phyloP scores from a whole-genome alignment of 2,329 filamentous ascomycete genomes.

The Botrytis galanthina region DNA sequence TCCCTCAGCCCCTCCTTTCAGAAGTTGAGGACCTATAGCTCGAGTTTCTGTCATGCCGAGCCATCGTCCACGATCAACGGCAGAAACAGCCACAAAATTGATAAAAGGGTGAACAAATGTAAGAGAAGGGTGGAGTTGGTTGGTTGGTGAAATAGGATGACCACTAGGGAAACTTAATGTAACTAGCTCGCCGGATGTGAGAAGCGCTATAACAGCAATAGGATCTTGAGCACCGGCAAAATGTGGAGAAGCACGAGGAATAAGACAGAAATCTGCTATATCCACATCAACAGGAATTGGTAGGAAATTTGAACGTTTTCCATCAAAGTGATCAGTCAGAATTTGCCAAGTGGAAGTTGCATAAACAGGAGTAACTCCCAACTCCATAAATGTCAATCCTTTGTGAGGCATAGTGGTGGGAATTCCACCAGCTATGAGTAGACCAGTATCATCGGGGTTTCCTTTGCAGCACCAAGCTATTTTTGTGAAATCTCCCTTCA shows the following conservation, averaged over 20 bases:
- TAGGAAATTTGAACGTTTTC: slow-evolving; percentile 69
- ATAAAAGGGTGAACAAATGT: slow-evolving; percentile 90
- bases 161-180: slow-evolving; percentile 92
- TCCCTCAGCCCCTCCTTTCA: slow-evolving; percentile 76
- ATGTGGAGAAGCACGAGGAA: slow-evolving; percentile 80
- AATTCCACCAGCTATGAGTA: slow-evolving; percentile 82
- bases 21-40: slow-evolving; percentile 70
- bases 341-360: slow-evolving; percentile 87
- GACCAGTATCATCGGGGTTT: slow-evolving; percentile 88
- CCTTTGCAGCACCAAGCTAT: slow-evolving; percentile 92
- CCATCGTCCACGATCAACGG: slow-evolving; percentile 78
- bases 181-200: slow-evolving; percentile 84
- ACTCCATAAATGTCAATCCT: slow-evolving; percentile 83
- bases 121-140: slow-evolving; percentile 84
- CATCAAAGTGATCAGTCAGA: slow-evolving; percentile 73
- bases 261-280: slow-evolving; percentile 75
- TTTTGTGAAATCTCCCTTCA: slow-evolving; percentile 72
- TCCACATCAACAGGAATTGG: slow-evolving; percentile 75
- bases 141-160: slow-evolving; percentile 85
- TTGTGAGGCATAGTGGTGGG: slow-evolving; percentile 64
- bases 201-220: slow-evolving; percentile 73
- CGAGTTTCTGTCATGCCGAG: slow-evolving; percentile 85
- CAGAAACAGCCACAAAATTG: slow-evolving; percentile 67
- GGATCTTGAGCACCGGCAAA: slow-evolving; percentile 88
- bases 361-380: slow-evolving; percentile 86